These are phyloP conservation scores for Eutrema salsugineum DNA, from an alignment of 441 rosid genomes.

Conservation along the genomic window DNA sequence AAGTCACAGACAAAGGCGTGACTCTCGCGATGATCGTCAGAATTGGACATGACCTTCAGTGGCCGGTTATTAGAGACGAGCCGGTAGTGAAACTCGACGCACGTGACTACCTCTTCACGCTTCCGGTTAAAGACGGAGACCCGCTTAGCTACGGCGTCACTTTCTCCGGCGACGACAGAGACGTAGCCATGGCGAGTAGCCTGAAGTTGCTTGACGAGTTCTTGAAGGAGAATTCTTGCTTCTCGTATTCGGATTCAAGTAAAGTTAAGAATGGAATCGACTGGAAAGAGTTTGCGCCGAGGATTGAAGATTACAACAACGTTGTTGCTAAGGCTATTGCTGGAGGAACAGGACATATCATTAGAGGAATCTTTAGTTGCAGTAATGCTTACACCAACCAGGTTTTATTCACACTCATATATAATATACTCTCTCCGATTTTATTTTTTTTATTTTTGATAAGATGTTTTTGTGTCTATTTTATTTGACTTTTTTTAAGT, in stretches of 20 bases:
- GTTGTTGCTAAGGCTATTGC: conserved; percentile 84
- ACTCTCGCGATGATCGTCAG: conserved; percentile 62
- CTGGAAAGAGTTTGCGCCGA: conserved; percentile 88
- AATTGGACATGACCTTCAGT: conserved; percentile 66
- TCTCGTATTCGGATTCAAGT: conserved; percentile 35
- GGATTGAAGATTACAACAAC: conserved; percentile 64
- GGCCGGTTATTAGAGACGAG: conserved; percentile 91
- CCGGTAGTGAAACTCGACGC: conserved; percentile 77
- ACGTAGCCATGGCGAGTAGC: conserved; percentile 14
- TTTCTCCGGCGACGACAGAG: conserved; percentile 34
- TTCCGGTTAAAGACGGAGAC: conserved; percentile 60
- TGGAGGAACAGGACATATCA: conserved; percentile 89
- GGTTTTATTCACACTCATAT: conserved; percentile 30
- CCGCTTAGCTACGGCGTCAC: conserved; percentile 72
- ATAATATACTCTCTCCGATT: not conserved
- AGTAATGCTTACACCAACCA: conserved; percentile 79
- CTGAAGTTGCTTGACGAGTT: conserved; percentile 56
- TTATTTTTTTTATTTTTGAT: too few species aligned
- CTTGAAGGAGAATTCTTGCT: conserved; percentile 62
- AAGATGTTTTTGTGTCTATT: too few species aligned
- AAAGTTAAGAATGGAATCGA: conserved; percentile 40
- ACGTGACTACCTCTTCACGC: conserved; percentile 63
- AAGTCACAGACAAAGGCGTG: conserved; percentile 40
- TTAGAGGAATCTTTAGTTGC: conserved; percentile 69
- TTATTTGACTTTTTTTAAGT: too few species aligned